These are phyloP conservation scores for Posidonia australis DNA, from an alignment of 106 monocot species.

Conservation along the genomic window DNA sequence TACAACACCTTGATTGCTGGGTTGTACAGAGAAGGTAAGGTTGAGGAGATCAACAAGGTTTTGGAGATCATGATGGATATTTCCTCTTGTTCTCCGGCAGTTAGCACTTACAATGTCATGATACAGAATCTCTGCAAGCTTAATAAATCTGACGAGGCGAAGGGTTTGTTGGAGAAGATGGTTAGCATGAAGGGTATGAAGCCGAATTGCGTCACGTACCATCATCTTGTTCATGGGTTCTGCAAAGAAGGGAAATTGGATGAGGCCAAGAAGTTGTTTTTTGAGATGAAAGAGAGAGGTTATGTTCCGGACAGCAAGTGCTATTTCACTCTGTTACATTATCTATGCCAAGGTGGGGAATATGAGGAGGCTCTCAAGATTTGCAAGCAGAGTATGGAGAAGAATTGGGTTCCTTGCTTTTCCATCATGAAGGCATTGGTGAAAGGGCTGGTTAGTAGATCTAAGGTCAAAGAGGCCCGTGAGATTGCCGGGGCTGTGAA, in stretches of 20 bases:
- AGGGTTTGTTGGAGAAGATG: constrained; percentile 50
- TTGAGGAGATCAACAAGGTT: constrained; percentile 56
- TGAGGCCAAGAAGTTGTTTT: constrained; percentile 53
- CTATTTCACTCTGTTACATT: constrained; percentile 57
- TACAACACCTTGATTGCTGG: constrained; percentile 48
- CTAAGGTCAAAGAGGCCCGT: constrained; percentile 45
- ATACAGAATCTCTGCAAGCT: constrained; percentile 55
- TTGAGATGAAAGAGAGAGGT: constrained; percentile 37
- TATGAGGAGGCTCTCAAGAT: constrained; percentile 48
- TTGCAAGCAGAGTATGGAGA: constrained; percentile 47
- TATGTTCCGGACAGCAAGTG: constrained; percentile 36
- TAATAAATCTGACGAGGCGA: constrained; percentile 35
- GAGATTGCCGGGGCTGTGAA: constrained; percentile 60
- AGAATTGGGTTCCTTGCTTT: constrained; percentile 66
- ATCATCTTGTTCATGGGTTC: constrained; percentile 61
- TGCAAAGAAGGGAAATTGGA: constrained; percentile 61
- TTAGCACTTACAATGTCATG: constrained; percentile 51
- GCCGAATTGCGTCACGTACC: constrained; percentile 53
- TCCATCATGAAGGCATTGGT: constrained; percentile 71
- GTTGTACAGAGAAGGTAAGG: constrained; percentile 51
- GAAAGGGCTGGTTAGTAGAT: constrained; percentile 35
- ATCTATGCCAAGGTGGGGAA: constrained; percentile 60
- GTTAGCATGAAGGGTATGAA: constrained; percentile 22
- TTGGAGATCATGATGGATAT: constrained; percentile 62
- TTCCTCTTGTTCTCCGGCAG: constrained; percentile 23